Conservation (phyloP, 257 asterid genomes). For the Handroanthus guayacan region DNA sequence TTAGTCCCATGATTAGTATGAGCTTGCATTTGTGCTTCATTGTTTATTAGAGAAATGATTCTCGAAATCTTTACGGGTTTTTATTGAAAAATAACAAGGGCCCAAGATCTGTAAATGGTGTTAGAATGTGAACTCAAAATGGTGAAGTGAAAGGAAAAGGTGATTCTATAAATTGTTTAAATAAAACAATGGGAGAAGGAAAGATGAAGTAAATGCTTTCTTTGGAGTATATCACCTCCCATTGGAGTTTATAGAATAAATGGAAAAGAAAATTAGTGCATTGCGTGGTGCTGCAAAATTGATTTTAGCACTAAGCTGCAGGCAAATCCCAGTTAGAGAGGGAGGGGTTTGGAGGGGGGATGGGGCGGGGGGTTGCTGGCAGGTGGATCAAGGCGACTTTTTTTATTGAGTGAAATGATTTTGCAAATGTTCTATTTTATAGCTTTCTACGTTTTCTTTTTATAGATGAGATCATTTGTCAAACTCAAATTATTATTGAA, state of each 20-base stretch:
- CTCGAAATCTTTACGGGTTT: slow-evolving; percentile 20
- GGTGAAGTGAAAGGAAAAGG: slow-evolving; percentile 1
- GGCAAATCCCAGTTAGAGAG: slow-evolving; percentile 27
- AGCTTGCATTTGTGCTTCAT: slow-evolving; percentile 62
- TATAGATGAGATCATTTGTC: neutral
- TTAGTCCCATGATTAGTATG: slow-evolving; percentile 46
- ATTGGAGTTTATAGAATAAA: slow-evolving; percentile 20
- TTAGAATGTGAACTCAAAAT: slow-evolving; percentile 34
- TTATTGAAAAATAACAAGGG: slow-evolving; percentile 35
- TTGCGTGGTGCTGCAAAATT: slow-evolving; percentile 22
- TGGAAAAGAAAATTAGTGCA: neutral
- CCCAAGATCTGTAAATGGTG: slow-evolving; percentile 57
- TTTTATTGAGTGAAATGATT: slow-evolving; percentile 9
- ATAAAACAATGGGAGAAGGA: slow-evolving; percentile 19
- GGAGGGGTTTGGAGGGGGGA: neutral
- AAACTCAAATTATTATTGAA: neutral
- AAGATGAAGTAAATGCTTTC: slow-evolving; percentile 31
- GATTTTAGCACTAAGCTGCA: slow-evolving; percentile 13
- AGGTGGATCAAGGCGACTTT: slow-evolving; percentile 17
- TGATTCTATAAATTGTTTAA: neutral
- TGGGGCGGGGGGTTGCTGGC: neutral
- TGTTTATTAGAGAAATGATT: slow-evolving; percentile 1
- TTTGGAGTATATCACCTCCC: slow-evolving; percentile 31
- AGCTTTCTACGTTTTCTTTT: neutral
- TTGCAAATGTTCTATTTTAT: slow-evolving; percentile 22